These are phyloP conservation scores for Trifolium fragiferum DNA, from an alignment of 306 rosid genomes.

Conservation along the genomic window DNA sequence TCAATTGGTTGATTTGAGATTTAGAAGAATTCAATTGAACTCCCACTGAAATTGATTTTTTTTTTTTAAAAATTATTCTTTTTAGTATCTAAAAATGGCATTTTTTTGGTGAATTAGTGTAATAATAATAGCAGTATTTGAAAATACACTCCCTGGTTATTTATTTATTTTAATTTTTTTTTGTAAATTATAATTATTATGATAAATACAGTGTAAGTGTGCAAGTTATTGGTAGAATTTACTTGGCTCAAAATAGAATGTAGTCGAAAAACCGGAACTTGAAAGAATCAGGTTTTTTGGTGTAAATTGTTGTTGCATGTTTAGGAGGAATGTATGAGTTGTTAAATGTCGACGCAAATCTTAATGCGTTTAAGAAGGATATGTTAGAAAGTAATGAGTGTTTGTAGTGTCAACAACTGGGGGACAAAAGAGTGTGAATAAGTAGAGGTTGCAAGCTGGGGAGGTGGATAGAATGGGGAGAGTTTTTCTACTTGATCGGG, in stretches of 20 bases:
- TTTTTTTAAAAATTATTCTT: no score
- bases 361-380: neutral
- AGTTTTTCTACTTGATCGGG: neutral
- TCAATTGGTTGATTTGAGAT: constrained; percentile 1
- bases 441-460: neutral
- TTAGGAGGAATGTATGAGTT: constrained; percentile 11
- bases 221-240: neutral
- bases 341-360: neutral
- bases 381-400: neutral
- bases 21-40: constrained; percentile 13
- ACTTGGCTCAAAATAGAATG: neutral
- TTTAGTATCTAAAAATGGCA: neutral
- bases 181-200: neutral
- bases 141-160: neutral
- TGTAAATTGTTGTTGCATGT: neutral
- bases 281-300: constrained; percentile 15
- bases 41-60: constrained; percentile 14
- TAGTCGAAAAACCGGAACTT: neutral
- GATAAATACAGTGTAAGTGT: constrained; percentile 8
- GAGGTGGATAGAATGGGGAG: neutral
- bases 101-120: neutral
- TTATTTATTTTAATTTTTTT: neutral
- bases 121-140: neutral
- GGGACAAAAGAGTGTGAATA: neutral
- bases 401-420: neutral